phyloP scores from a whole-genome alignment of 163 green algal genomes.

The Scenedesmus sp. region DNA sequence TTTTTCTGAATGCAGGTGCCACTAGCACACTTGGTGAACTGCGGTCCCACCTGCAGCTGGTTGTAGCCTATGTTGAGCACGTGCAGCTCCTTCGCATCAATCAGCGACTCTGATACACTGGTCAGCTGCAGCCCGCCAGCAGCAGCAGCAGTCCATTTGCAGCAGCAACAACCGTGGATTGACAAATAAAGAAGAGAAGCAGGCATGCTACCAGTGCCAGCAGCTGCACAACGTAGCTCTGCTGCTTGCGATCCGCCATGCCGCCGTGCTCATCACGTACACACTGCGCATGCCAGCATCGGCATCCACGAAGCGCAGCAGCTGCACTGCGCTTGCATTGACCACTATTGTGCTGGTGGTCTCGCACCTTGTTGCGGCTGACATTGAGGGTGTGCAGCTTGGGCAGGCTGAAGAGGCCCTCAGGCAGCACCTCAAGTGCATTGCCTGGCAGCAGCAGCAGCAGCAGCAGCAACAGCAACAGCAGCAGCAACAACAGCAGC shows the following conservation, averaged over 20 bases:
- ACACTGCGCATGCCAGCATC: not conserved
- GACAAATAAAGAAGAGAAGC: too few relatives aligned
- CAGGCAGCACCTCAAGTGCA: constrained; percentile 5
- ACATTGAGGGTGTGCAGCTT: constrained; percentile 43
- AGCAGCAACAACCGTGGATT: not conserved
- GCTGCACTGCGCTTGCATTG: not conserved
- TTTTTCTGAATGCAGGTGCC: too few relatives aligned
- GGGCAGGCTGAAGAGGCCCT: constrained; percentile 21
- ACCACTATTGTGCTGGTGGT: not conserved
- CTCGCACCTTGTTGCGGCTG: constrained; percentile 26
- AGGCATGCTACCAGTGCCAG: not conserved
- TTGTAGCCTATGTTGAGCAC: constrained; percentile 33
- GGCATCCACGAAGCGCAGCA: not conserved
- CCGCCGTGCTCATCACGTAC: not conserved
- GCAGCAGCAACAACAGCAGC: not conserved
- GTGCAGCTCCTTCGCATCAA: constrained; percentile 39
- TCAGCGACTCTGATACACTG: not conserved
- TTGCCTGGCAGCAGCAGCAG: constrained; percentile 25
- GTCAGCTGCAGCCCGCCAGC: not conserved
- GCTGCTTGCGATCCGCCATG: too few relatives aligned
- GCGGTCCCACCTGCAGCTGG: constrained; percentile 10
- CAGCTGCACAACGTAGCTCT: too few relatives aligned
- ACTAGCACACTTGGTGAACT: not conserved
- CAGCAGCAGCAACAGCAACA: not conserved
- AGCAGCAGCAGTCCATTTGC: not conserved